Base-by-base conservation (phyloP, 106 monocot species). In the Cymbidium sinense region DNA sequence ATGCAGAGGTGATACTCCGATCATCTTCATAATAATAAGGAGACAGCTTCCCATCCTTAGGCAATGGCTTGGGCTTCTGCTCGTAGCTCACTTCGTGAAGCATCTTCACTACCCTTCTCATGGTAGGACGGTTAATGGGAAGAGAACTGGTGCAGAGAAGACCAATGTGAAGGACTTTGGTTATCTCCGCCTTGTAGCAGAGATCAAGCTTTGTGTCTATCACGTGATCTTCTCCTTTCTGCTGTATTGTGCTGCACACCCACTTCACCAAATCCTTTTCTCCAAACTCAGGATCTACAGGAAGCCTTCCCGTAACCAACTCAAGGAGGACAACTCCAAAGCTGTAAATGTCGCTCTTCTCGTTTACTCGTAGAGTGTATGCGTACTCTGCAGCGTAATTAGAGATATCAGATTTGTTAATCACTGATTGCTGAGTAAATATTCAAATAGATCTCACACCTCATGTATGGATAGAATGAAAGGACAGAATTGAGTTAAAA, bases 41-140 rank as follows among this genome's bases (percentile, higher is more conserved):
- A 25, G 85, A 81, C 0, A 81, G 78, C 75, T 81, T 85, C 33
- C 81, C 85, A 7, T 78, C 73, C 70, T 78, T 85, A 18, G 41
- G 64, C 51, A 64, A 75, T 0, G 52, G 5, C 39, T 31, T 72
- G 23, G 44, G 33, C 8, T 77, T 74, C 36, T 55, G 27, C 12
- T 70, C 83, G 0, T 67, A 17, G 25, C 51, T 8, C 76, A 74
- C 77, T 27, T 82, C 87, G 4, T 73, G 76, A 47, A 90, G 78
- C 87, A 90, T 84, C 76, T 87, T 90, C 23, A 85, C 87, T 19
- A 87, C 90, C 70, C 70, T 83, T 34, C 85, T 72, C 90, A 90
- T 90, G 27, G 87, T 75, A 0, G 90, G 90, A 0, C 90, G 82
- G 77, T 83, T 87, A 77, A 90, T 87, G 4, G 87, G 87, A 47